Percentiles rank a stretch among this genome's conserved stretches.
Conservation (phyloP, 1,284 basidiomycete genomes). For the Leccinum proliferum region DNA sequence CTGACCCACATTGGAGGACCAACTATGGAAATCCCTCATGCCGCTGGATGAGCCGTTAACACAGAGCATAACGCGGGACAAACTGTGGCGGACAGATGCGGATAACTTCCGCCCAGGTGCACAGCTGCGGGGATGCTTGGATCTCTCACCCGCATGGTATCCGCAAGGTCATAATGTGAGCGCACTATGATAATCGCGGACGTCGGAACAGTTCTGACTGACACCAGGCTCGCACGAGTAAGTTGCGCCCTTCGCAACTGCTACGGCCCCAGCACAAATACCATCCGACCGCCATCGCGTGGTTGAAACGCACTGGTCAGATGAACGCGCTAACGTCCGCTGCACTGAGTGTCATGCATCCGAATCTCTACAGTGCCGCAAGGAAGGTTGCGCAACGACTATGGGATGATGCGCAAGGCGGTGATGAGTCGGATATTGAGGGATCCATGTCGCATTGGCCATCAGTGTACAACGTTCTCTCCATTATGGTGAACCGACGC, state of each 20-base stretch:
- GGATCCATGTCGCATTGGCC: not conserved
- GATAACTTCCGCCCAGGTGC: not conserved
- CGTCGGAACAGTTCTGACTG: no score
- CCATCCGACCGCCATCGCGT: not conserved
- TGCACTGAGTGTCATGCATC: not conserved
- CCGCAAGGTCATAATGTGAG: not conserved
- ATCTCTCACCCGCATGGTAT: not conserved
- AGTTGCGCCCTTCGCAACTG: not conserved
- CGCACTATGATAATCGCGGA: no score
- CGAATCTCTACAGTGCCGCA: not conserved
- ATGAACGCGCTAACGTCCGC: not conserved
- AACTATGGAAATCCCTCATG: not conserved
- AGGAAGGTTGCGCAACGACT: not conserved
- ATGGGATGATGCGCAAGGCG: not conserved
- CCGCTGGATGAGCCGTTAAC: not conserved
- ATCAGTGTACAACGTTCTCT: not conserved
- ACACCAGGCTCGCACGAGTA: not conserved
- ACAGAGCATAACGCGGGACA: not conserved
- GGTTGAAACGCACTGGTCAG: not conserved
- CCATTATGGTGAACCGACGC: not conserved
- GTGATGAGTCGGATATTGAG: not conserved
- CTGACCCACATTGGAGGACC: not conserved
- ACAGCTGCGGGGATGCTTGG: not conserved
- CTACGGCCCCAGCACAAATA: no score
- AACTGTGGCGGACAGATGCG: not conserved